Percentiles rank a stretch among this genome's conserved stretches.
These are phyloP conservation scores for Dothistroma septosporum DNA, from an alignment of 2,329 filamentous ascomycete species.

Conservation along the genomic window DNA sequence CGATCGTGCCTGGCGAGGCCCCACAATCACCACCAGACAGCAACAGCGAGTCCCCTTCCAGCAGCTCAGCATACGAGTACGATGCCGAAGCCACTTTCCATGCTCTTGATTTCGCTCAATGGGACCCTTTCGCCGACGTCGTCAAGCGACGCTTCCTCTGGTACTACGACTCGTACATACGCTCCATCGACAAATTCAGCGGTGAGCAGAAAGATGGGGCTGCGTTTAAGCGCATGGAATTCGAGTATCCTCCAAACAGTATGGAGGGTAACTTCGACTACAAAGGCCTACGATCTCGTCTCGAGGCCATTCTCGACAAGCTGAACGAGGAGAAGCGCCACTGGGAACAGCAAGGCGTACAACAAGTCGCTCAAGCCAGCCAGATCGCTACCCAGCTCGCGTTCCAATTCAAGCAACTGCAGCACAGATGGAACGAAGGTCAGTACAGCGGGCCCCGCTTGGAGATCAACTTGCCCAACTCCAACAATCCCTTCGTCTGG, in stretches of 20 bases:
- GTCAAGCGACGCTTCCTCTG: conserved; percentile 90
- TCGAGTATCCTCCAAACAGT: conserved; percentile 69
- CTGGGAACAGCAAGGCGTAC: conserved; percentile 69
- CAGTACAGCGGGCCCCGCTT: conserved; percentile 60
- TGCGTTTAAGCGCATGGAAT: conserved; percentile 76
- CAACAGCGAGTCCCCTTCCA: conserved; percentile 15
- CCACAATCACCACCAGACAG: conserved; percentile 7
- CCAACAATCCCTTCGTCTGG: conserved; percentile 84
- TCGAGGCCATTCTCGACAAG: conserved; percentile 63
- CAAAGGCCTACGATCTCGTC: conserved; percentile 63
- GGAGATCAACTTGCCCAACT: conserved; percentile 68
- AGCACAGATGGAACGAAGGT: conserved; percentile 67
- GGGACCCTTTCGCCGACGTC: conserved; percentile 84
- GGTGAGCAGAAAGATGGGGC: conserved; percentile 56
- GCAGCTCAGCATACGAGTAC: conserved; percentile 36
- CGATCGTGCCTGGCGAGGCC: conserved; percentile 7
- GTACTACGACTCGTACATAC: conserved; percentile 88
- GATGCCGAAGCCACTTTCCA: conserved; percentile 36
- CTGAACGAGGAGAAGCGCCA: conserved; percentile 66
- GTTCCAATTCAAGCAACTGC: conserved; percentile 79
- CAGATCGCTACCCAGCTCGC: conserved; percentile 77
- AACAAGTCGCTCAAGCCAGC: conserved; percentile 60
- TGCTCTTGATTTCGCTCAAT: conserved; percentile 46
- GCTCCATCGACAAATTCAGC: conserved; percentile 61
- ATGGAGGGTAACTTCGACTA: conserved; percentile 91